These are phyloP conservation scores for Talaromyces sp. DNA, from an alignment of 2,329 filamentous ascomycete species.

Conservation along the genomic window DNA sequence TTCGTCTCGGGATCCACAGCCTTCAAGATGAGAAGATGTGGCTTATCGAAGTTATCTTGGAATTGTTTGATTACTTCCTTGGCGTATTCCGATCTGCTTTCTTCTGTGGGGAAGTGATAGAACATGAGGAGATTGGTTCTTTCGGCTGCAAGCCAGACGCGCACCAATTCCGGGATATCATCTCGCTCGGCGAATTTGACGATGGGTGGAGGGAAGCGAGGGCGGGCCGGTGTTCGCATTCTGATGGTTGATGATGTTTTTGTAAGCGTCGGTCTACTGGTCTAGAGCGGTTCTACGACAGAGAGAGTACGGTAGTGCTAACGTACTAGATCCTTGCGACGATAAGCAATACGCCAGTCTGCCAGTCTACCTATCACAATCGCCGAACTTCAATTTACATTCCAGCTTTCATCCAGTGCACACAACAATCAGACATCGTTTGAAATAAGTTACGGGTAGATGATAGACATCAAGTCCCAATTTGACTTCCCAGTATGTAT, in stretches of 20 bases:
- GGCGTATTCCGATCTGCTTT: background rate
- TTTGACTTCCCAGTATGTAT: too few species aligned
- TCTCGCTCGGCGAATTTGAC: constrained; percentile 7
- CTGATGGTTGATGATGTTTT: background rate
- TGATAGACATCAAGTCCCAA: background rate
- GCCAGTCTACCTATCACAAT: background rate
- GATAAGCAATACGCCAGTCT: background rate
- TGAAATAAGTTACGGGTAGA: background rate
- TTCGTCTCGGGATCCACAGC: constrained; percentile 4
- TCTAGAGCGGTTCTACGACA: background rate
- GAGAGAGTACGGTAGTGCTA: background rate
- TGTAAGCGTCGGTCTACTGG: background rate
- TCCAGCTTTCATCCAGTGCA: too few species aligned
- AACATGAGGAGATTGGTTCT: constrained; percentile 7
- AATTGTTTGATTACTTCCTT: background rate
- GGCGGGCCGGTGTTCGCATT: background rate
- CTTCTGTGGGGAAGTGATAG: constrained; percentile 7
- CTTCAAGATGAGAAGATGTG: background rate
- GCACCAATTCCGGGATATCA: background rate
- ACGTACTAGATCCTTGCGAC: background rate
- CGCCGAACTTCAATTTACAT: background rate
- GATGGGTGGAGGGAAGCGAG: background rate
- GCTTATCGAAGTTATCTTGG: background rate
- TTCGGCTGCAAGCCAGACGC: constrained; percentile 1
- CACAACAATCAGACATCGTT: background rate